Evolutionary conservation across 1,284 basidiomycete genomes (phyloP), one percentile per base, ranked within the genome.

Genomic region (Microbotryomycetes sp.): DNA sequence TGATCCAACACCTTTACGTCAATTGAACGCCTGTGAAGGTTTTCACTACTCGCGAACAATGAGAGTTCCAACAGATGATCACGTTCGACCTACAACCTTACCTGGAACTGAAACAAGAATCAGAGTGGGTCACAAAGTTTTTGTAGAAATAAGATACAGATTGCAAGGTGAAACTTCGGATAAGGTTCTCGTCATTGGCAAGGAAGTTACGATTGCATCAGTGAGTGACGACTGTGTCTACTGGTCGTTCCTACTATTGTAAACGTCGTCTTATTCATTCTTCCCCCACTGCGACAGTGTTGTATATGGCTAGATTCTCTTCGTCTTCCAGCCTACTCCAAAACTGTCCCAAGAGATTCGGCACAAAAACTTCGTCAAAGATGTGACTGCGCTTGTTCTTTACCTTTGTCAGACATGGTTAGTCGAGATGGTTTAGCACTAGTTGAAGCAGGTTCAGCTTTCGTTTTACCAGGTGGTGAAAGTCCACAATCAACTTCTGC

Each of bases 1-100:
- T 4, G 64, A 66, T 28, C 53, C 64, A 3, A 25, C n/a, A 4
- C 64, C 64, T 2, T 62, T 66, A 45, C 52, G 28, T 1, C 25
- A n/a, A 0, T 19, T 68, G 16, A 32, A n/a, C 0, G 30, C 45
- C 1, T 51, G 48, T 4, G 54, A 56, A 9, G 61, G 60, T 16
- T 64, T 53, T 53, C 54, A 58, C 59, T 61, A 60, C 51, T 57
- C 56, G 16, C 45, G 62, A 3, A 59, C 63, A 19, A 51, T 55
- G 48, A 58, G 67, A 3, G 58, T 62, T 1, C 65, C 67, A 22
- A 25, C 50, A 42, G 67, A 69, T 54, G 65, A 69, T 32, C 31
- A 54, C n/a, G 62, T 66, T 2, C 32, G 67, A 3, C 57, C 67
- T 6, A 54, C 62, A 7, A 67, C 67, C 6, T 60, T 69, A 4